Base-by-base conservation (phyloP, 805 yeast species). In the Alloascoidea africana region DNA sequence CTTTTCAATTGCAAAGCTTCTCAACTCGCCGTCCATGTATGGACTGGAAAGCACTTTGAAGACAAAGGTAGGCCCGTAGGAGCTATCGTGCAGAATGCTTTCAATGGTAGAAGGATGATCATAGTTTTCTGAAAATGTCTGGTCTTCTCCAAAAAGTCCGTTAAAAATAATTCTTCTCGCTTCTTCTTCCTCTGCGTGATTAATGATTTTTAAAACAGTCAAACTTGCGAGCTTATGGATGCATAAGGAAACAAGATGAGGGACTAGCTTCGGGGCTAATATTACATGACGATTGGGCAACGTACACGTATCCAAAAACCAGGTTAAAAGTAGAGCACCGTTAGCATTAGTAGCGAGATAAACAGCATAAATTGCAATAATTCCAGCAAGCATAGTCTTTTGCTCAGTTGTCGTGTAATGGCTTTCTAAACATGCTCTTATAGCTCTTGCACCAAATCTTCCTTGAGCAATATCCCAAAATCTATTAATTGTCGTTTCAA, bases 371-470 rank as follows among this genome's bases (percentile, higher is more conserved):
- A 73, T 63, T 15, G 80, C 70, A 37, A 82, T 76, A 47, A 79
- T 65, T 3, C 74, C 66, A 4, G 84, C 70, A 5, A 81, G 65
- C 32, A 76, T 65, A 5, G 73, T 52, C 6, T 73, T 60, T 46
- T 78, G 83, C 52, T 76, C 86, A 13, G 56, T 56, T 5, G 74
- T 61, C 6, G 74, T 65, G 36, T 66, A 67, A 15, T 70, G 68
- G 33, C 80, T 70, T 53, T 82, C 94, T 38, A 82, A 59, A 44
- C 84, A 78, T 0, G 91, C 83, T 49, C 94, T 60, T 32, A 81
- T 73, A 27, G 89, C 85, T 48, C 93, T 65, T 1, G 87, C 81
- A 36, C 94, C 94, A 54, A 77, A 82, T 51, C 91, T 67, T 41
- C 81, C 84, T 46, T 69, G 76, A 34, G 81, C 70, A 45, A 82